phyloP scores from a whole-genome alignment of 148 eudicot genomes.

The Beta vulgaris region DNA sequence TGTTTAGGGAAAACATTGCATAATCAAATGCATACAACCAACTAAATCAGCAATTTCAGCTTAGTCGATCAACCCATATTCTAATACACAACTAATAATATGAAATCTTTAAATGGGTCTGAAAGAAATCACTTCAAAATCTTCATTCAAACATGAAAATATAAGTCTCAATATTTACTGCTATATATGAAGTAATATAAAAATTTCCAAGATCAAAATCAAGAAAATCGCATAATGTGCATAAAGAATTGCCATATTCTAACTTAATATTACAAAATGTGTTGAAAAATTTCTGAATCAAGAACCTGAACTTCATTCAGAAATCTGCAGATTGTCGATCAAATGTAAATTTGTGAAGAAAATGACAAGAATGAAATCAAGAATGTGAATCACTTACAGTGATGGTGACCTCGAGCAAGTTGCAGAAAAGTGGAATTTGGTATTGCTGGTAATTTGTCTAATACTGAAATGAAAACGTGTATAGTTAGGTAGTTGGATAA shows the following conservation, averaged over 20 bases:
- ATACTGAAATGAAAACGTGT: neutral
- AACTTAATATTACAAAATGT: neutral
- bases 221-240: neutral
- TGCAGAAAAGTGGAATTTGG: neutral
- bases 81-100: neutral
- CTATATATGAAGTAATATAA: neutral
- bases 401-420: neutral
- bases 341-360: neutral
- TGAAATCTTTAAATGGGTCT: neutral
- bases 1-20: neutral
- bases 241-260: neutral
- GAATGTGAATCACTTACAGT: too few species aligned
- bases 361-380: too few species aligned
- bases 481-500: too few species aligned
- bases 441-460: neutral
- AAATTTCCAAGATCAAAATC: conserved; percentile 12
- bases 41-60: neutral
- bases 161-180: neutral
- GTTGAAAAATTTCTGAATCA: neutral
- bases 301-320: neutral
- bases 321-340: neutral
- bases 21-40: conserved; percentile 1
- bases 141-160: neutral
- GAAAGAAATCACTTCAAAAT: neutral
- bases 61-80: conserved; percentile 1